Evolutionary conservation across 768 basidiomycete species (phyloP), one percentile per base, ranked within the genome.

Genomic region (Rhodocollybia butyracea): DNA sequence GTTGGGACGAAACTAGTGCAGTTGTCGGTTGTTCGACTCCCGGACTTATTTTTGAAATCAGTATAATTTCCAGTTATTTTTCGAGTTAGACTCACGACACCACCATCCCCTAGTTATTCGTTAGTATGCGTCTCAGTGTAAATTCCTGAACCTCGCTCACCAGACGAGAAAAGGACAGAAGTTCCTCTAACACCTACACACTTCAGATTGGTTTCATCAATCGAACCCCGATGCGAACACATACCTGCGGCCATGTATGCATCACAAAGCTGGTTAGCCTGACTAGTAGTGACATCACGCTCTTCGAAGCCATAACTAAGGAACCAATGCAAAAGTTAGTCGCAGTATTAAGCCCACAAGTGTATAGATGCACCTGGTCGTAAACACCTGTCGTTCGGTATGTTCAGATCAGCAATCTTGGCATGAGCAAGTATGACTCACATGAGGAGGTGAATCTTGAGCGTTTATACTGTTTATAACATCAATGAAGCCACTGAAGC

Each of bases 231-330:
- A 38, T 38, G 40, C 12, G 39, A 36, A 17, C 29, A 7, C 30
- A 46, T 22, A 41, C 26, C 24, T 51, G 32, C 19, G 19, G 21
- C 1, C 13, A 50, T 12, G 11, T 12, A 10, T 5, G 21, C n/a
- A 42, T 31, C 8, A 45, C 19, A 13, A 51, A 10, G 34, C 27
- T 51, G 12, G 40, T 27, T 58, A 40, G 57, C 55, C 46, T 46
- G 54, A 17, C 57, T 57, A 15, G 57, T 43, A 31, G 55, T 57
- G 22, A 59, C 73, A 27, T 76, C 75, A 51, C 77, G 74, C 52
- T 84, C 83, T 40, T 79, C 71, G 32, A 80, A 77, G 0, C 72
- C 77, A 58, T 84, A 84, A 55, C 76, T 78, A 0, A 24, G 24
- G 43, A 27, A n/a, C n/a, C n/a, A n/a, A n/a, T n/a, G n/a, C n/a